Evolutionary conservation across 345 rosid species (phyloP).

Genomic region (Kernera saxatilis): DNA sequence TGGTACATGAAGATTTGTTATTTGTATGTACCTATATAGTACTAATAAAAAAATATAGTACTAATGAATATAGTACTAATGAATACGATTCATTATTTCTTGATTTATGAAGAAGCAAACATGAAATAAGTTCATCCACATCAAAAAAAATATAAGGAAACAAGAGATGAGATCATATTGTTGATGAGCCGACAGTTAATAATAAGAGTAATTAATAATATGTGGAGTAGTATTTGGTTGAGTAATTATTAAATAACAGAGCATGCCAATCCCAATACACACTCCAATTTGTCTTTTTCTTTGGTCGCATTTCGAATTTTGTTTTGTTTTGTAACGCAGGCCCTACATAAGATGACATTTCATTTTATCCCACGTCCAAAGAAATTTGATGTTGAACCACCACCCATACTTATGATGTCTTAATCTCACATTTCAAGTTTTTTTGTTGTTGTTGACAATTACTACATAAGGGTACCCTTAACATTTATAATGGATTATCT

Average conservation of each 20-base stretch:
- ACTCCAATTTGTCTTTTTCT: conserved; percentile 18
- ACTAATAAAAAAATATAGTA: too few relatives aligned
- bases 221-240: neutral
- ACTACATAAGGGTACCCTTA: neutral
- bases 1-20: neutral
- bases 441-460: neutral
- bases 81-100: conserved; percentile 3
- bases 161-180: neutral
- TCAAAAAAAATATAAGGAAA: neutral
- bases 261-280: conserved; percentile 26
- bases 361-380: conserved; percentile 14
- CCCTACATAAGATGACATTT: conserved; percentile 24
- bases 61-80: too few relatives aligned
- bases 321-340: conserved; percentile 1
- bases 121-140: neutral
- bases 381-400: conserved; percentile 4
- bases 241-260: conserved; percentile 21
- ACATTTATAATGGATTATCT: neutral
- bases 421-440: neutral
- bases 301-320: conserved; percentile 1
- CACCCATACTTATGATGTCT: conserved; percentile 10
- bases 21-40: neutral
- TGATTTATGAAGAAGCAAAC: conserved; percentile 22
- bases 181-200: conserved; percentile 20
- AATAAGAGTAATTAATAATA: too few relatives aligned